These are phyloP conservation scores for Platanus orientalis DNA, from an alignment of 164 flowering plant genomes.

Conservation along the genomic window DNA sequence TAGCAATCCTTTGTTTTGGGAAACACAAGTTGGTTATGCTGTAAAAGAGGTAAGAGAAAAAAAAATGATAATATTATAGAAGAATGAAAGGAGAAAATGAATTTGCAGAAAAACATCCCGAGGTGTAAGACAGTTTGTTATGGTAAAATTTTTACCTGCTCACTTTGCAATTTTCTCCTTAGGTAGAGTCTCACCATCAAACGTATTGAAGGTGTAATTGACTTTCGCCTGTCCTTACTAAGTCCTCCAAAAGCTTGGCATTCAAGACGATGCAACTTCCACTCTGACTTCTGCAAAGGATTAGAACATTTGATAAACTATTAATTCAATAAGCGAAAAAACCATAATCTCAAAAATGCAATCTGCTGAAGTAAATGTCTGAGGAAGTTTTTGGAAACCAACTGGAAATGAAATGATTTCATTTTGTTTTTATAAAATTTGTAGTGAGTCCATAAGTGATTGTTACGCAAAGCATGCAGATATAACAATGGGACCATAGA, in stretches of 20 bases:
- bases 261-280: constrained; percentile 87
- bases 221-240: constrained; percentile 49
- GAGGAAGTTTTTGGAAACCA: no score
- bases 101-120: not conserved
- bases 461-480: no score
- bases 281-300: constrained; percentile 69
- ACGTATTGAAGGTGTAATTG: constrained; percentile 76
- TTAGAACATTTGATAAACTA: not conserved
- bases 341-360: not conserved
- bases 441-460: no score
- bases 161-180: constrained; percentile 61
- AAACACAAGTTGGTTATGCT: no score
- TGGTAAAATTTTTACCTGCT: constrained; percentile 42
- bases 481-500: no score
- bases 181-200: constrained; percentile 77
- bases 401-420: no score
- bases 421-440: no score
- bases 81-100: not conserved
- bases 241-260: constrained; percentile 59
- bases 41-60: not conserved
- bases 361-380: not conserved
- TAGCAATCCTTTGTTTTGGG: no score
- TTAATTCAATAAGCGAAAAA: not conserved
- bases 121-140: not conserved
- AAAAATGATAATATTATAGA: not conserved